phyloP scores from a whole-genome alignment of 2,329 filamentous ascomycete species.

The Fusarium neocosmosporiellum region DNA sequence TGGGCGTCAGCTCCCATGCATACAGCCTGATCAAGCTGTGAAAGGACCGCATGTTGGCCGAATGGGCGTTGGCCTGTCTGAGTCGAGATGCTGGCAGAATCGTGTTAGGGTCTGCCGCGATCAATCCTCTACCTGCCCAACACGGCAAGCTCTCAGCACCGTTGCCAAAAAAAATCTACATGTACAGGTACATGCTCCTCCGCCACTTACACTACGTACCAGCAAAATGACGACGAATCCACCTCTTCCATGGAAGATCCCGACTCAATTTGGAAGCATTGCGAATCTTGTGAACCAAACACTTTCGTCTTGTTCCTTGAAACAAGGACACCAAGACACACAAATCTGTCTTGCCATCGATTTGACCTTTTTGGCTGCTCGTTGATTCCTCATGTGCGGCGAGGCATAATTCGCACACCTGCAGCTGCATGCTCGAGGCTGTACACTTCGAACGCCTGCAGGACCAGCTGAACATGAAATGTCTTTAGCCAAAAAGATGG shows the following conservation, averaged over 20 bases:
- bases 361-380: background rate
- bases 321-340: background rate
- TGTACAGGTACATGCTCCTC: constrained; percentile 22
- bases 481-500: constrained; percentile 18
- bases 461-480: constrained; percentile 12
- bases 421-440: background rate
- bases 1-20: constrained; percentile 13
- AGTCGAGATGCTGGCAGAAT: background rate
- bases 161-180: background rate
- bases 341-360: background rate
- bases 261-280: background rate
- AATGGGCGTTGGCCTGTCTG: background rate
- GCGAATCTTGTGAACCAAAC: constrained; percentile 11
- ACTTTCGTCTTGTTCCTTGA: background rate
- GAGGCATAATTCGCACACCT: background rate
- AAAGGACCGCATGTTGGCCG: background rate
- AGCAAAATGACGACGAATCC: constrained; percentile 37
- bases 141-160: constrained; percentile 27
- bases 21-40: background rate
- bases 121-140: constrained; percentile 31
- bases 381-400: background rate
- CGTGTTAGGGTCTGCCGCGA: constrained; percentile 20
- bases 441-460: constrained; percentile 1
- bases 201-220: constrained; percentile 27
- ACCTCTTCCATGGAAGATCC: constrained; percentile 7